phyloP scores from a whole-genome alignment of 495 filamentous ascomycete genomes.

The Podospora conica region DNA sequence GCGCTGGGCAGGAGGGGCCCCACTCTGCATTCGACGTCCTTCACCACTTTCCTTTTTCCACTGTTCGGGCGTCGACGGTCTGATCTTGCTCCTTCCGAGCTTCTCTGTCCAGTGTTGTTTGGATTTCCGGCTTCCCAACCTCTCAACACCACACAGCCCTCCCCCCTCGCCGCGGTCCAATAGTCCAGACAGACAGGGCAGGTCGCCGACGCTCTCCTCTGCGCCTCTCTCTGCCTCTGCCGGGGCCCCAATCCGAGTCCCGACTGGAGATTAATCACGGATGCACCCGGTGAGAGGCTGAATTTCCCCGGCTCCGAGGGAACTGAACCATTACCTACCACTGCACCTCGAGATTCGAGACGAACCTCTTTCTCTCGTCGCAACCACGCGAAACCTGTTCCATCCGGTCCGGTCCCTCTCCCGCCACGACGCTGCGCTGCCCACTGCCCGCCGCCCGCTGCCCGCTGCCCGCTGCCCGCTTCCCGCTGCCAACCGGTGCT shows the following conservation, averaged over 20 bases:
- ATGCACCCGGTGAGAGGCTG: slow-evolving; percentile 13
- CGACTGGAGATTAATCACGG: slow-evolving; percentile 11
- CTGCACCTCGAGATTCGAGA: background rate
- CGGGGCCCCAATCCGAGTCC: slow-evolving; percentile 4
- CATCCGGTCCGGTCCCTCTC: background rate
- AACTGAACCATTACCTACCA: slow-evolving; percentile 7
- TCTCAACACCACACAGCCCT: background rate
- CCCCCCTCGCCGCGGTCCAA: too few species aligned
- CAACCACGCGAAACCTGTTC: background rate
- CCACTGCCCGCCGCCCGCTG: background rate
- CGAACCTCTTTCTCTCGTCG: slow-evolving; percentile 2
- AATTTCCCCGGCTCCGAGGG: slow-evolving; percentile 10
- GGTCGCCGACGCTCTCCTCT: too few species aligned
- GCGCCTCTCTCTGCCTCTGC: too few species aligned
- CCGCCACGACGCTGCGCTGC: background rate
- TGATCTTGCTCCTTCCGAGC: background rate
- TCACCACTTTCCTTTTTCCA: slow-evolving; percentile 1
- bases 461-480: background rate
- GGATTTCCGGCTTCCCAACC: too few species aligned
- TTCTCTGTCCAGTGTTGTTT: too few species aligned
- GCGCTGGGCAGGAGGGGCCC: background rate
- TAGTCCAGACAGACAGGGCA: background rate
- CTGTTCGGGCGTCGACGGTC: background rate
- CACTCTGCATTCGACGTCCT: slow-evolving; percentile 1
- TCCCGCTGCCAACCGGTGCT: background rate